Evolutionary conservation across 164 flowering plant species (phyloP), one percentile per base, ranked within the genome.

Genomic region (Tetracentron sinense): DNA sequence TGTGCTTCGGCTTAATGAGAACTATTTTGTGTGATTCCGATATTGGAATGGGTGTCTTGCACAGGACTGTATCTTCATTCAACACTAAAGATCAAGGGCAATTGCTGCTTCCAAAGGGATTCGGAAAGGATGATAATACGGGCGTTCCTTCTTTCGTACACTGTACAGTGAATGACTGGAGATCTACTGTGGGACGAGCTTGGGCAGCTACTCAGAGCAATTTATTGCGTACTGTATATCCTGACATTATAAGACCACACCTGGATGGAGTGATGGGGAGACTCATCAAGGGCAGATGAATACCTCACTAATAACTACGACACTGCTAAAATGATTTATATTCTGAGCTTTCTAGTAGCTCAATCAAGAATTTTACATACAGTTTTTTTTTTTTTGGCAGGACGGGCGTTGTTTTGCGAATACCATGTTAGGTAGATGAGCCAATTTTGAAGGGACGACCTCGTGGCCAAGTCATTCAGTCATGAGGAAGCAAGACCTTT

Each of bases 121-220:
- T 58, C 72, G 0, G 65, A n/a, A n/a, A 76, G 1, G 12, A 61
- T 21, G 91, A 90, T 0, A 69, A 85, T n/a, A 76, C 95, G 0
- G 97, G 97, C n/a, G 0, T 94, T 87, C 66, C n/a, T n/a, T 86
- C 97, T 17, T 94, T 94, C 48, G 77, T 85, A 14, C 72, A 80
- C 61, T 90, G 97, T 59, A 67, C 7, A 5, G 67, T 94, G 21
- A 76, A 29, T n/a, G 14, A 81, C 75, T 3, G 97, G 97, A 22
- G 0, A 46, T 79, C 12, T 77, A 53, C 44, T 42, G n/a, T 94
- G 67, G 99, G 97, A 50, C 77, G 99, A 81, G 93, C 96, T 7
- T 94, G 97, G 97, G 97, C 15, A 56, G 73, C 57, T 88, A 89
- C 65, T 83, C 99, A 75, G 84, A 60, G 49, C 67, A 1, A 49